Conservation (phyloP, 768 basidiomycete genomes). For the Jaapia argillacea region DNA sequence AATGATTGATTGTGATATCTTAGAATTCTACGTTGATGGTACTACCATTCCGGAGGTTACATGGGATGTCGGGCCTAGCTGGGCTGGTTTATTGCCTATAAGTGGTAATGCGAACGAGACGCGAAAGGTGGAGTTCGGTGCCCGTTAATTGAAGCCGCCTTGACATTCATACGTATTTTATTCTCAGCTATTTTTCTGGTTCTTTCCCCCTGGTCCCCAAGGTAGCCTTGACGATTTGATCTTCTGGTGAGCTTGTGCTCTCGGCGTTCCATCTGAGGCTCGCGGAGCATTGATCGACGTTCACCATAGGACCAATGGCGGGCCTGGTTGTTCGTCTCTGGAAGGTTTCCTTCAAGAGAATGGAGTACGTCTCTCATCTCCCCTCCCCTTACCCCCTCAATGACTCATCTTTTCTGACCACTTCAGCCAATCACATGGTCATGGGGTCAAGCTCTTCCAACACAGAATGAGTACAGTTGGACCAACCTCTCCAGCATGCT, state of each 20-base stretch:
- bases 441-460: slow-evolving; percentile 52
- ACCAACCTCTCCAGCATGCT: slow-evolving; percentile 69
- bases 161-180: no score
- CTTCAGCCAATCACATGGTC: slow-evolving; percentile 59
- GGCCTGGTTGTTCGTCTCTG: slow-evolving; percentile 69
- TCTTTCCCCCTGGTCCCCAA: slow-evolving; percentile 69
- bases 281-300: neutral
- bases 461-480: slow-evolving; percentile 62
- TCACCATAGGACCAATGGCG: slow-evolving; percentile 65
- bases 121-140: slow-evolving; percentile 43
- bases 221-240: slow-evolving; percentile 67
- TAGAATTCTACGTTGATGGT: slow-evolving; percentile 63
- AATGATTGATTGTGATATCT: neutral
- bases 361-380: slow-evolving; percentile 34
- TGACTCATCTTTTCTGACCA: neutral
- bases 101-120: slow-evolving; percentile 51
- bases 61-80: slow-evolving; percentile 69
- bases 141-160: no score
- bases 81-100: slow-evolving; percentile 68
- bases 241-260: slow-evolving; percentile 52
- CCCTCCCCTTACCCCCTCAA: slow-evolving; percentile 10
- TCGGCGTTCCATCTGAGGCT: neutral
- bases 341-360: slow-evolving; percentile 69
- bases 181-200: slow-evolving; percentile 73
- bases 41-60: slow-evolving; percentile 54